A percentile compares a stretch with the other conserved stretches of the same genome.
phyloP scores from a whole-genome alignment of 1,284 basidiomycete genomes.

The Puccinia novopanici region DNA sequence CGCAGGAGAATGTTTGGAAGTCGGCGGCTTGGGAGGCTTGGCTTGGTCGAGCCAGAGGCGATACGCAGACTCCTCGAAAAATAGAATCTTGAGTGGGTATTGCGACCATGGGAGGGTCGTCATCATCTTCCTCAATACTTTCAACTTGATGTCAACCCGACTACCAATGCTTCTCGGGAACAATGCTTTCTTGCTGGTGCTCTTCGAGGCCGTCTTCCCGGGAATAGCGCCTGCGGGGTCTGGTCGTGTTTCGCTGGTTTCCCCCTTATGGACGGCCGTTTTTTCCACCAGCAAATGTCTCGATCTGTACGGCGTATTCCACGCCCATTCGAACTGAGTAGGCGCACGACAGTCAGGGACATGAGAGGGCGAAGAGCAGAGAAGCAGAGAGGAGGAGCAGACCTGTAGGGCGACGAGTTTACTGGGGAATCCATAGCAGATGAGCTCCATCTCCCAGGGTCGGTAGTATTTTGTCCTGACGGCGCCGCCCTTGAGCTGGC shows the following conservation, averaged over 20 bases:
- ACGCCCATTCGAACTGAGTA: constrained; percentile 49
- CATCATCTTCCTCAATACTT: constrained; percentile 49
- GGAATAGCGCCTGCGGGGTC: neutral
- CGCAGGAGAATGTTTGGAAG: neutral
- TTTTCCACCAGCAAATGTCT: constrained; percentile 38
- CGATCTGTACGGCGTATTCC: constrained; percentile 48
- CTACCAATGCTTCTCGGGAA: constrained; percentile 41
- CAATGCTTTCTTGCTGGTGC: constrained; percentile 29
- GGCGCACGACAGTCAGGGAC: neutral
- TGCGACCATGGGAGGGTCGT: constrained; percentile 47
- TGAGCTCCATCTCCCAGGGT: constrained; percentile 50
- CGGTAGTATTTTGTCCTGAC: constrained; percentile 44
- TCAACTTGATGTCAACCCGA: constrained; percentile 44
- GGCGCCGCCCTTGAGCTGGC: constrained; percentile 46
- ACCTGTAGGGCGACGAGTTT: constrained; percentile 48
- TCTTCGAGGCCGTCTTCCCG: constrained; percentile 4
- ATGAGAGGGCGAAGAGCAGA: neutral
- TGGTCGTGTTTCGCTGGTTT: neutral
- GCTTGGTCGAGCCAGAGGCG: constrained; percentile 18
- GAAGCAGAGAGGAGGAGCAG: neutral
- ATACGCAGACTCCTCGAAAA: constrained; percentile 42
- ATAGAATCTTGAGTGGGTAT: constrained; percentile 41
- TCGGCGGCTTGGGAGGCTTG: constrained; percentile 11
- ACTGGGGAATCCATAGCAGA: constrained; percentile 46
- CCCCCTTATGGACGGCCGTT: neutral